These are phyloP conservation scores for Firmiana major DNA, from an alignment of 345 rosid genomes.

Conservation along the genomic window DNA sequence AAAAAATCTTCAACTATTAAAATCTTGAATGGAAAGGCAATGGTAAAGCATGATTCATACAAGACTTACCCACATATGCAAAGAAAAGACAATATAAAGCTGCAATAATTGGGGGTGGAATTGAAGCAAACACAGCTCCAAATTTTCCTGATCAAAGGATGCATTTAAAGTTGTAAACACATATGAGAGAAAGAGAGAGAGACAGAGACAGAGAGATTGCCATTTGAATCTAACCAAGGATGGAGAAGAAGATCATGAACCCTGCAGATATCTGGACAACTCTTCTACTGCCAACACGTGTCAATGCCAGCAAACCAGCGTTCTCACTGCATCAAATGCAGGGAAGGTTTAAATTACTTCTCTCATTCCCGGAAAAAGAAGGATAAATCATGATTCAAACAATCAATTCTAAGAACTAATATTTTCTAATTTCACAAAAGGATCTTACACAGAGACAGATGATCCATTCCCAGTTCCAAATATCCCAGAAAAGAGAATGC, in stretches of 20 bases:
- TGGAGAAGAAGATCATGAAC: slow-evolving; percentile 95
- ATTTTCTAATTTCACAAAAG: background rate
- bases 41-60: background rate
- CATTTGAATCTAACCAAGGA: slow-evolving; percentile 49
- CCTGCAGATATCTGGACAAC: slow-evolving; percentile 92
- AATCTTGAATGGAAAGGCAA: background rate
- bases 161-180: no score
- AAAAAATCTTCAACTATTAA: background rate
- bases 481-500: slow-evolving; percentile 81
- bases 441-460: slow-evolving; percentile 78
- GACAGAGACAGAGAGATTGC: background rate
- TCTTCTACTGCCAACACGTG: slow-evolving; percentile 86
- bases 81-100: slow-evolving; percentile 72
- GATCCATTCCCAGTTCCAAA: slow-evolving; percentile 96
- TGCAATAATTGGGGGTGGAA: slow-evolving; percentile 76
- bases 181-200: background rate
- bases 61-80: slow-evolving; percentile 71
- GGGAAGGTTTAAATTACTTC: background rate
- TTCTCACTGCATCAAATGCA: slow-evolving; percentile 55
- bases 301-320: slow-evolving; percentile 84
- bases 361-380: background rate
- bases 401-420: background rate
- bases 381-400: background rate
- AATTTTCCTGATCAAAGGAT: slow-evolving; percentile 21
- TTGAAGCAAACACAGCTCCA: slow-evolving; percentile 86